phyloP scores from a whole-genome alignment of 2,329 filamentous ascomycete species.

The Trichoderma atroviride region DNA sequence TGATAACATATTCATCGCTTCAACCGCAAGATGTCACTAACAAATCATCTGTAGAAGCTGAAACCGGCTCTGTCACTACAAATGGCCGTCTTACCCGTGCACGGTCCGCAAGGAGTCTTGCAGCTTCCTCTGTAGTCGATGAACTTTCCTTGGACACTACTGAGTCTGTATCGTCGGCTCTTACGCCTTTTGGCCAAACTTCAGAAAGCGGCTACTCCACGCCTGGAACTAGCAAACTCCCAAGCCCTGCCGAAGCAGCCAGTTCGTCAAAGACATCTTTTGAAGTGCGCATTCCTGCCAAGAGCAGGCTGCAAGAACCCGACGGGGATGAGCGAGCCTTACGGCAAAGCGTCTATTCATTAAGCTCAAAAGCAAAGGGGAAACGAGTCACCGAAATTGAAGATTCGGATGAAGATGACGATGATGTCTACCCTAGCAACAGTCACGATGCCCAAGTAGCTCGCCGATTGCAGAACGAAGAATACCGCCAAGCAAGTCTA shows the following conservation, averaged over 20 bases:
- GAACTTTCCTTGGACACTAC: slow-evolving; percentile 27
- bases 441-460: slow-evolving; percentile 39
- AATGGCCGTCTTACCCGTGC: slow-evolving; percentile 36
- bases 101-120: slow-evolving; percentile 30
- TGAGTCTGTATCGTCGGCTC: slow-evolving; percentile 40
- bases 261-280: slow-evolving; percentile 27
- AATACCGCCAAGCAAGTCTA: slow-evolving; percentile 31
- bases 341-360: slow-evolving; percentile 50
- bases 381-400: slow-evolving; percentile 43
- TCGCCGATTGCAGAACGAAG: slow-evolving; percentile 41
- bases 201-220: slow-evolving; percentile 42
- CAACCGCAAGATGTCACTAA: background rate
- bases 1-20: background rate
- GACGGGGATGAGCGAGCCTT: slow-evolving; percentile 38
- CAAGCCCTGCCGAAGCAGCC: slow-evolving; percentile 38
- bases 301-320: slow-evolving; percentile 25
- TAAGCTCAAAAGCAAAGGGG: slow-evolving; percentile 51
- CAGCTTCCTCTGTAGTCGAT: background rate
- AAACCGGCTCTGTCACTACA: background rate
- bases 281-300: slow-evolving; percentile 38
- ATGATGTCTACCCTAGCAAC: slow-evolving; percentile 35
- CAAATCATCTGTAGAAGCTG: background rate
- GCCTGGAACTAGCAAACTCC: slow-evolving; percentile 43
- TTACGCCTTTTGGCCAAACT: slow-evolving; percentile 37
- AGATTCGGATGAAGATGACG: slow-evolving; percentile 44